phyloP scores from a whole-genome alignment of 2,329 filamentous ascomycete species.

The Dactylella cylindrospora region DNA sequence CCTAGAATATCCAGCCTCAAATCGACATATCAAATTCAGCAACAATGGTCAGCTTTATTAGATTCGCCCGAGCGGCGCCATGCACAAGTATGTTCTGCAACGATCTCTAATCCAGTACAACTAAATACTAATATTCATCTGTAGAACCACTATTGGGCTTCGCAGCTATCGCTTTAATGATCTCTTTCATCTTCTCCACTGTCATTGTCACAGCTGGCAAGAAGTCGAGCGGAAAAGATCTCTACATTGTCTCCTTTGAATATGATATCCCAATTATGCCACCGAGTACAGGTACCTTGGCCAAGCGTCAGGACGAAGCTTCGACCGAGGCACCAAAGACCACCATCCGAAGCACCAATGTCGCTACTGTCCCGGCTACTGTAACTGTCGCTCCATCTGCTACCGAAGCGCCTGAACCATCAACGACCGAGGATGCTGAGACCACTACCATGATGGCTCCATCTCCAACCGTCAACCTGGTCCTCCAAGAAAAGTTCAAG shows the following conservation, averaged over 20 bases:
- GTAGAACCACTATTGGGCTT: slow-evolving; percentile 46
- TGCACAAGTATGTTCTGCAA: slow-evolving; percentile 38
- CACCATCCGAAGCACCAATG: slow-evolving; percentile 6
- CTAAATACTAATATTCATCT: background rate
- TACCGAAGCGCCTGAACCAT: slow-evolving; percentile 2
- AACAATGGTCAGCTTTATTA: slow-evolving; percentile 34
- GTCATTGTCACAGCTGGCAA: slow-evolving; percentile 47
- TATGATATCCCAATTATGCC: slow-evolving; percentile 37
- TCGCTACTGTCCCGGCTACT: slow-evolving; percentile 26
- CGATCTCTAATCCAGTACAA: background rate
- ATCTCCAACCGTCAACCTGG: slow-evolving; percentile 20
- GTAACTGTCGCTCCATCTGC: slow-evolving; percentile 18
- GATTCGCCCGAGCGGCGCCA: slow-evolving; percentile 40
- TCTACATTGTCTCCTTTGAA: slow-evolving; percentile 48
- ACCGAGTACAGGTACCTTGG: slow-evolving; percentile 3
- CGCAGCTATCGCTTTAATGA: slow-evolving; percentile 45
- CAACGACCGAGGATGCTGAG: slow-evolving; percentile 1
- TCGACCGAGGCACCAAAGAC: too few species aligned
- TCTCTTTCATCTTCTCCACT: slow-evolving; percentile 47
- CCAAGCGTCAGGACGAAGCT: slow-evolving; percentile 23
- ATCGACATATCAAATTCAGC: slow-evolving; percentile 1
- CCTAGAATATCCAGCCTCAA: slow-evolving; percentile 7
- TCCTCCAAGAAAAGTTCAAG: slow-evolving; percentile 39
- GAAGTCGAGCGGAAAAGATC: slow-evolving; percentile 44
- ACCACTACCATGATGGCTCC: slow-evolving; percentile 18